A percentile compares a stretch with the other conserved stretches of the same genome.
phyloP scores from a whole-genome alignment of 73 alveolate species.

The Tetrahymena borealis region DNA sequence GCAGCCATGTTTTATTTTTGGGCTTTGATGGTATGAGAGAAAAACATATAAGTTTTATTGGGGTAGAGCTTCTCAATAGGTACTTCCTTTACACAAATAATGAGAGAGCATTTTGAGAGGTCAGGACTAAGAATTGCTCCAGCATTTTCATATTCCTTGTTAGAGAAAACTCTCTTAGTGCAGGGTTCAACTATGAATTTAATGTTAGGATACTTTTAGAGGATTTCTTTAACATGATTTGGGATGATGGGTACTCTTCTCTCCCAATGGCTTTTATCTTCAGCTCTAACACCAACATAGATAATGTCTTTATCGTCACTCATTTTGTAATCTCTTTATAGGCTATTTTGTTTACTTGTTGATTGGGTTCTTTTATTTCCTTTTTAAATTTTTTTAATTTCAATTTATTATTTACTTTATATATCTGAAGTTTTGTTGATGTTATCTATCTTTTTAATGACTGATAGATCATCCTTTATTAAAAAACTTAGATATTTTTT shows the following conservation, averaged over 20 bases:
- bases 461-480: no score
- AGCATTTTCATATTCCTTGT: constrained; percentile 59
- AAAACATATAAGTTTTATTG: constrained; percentile 63
- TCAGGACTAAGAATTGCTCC: constrained; percentile 76
- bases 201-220: constrained; percentile 40
- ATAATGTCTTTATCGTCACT: constrained; percentile 25
- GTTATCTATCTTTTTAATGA: no score
- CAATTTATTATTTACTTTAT: no score
- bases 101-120: constrained; percentile 53
- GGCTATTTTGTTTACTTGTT: neutral
- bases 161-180: constrained; percentile 62
- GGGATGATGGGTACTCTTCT: constrained; percentile 80
- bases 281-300: constrained; percentile 62
- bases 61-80: constrained; percentile 51
- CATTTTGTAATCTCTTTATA: neutral
- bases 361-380: neutral
- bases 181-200: constrained; percentile 74
- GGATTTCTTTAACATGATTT: constrained; percentile 25
- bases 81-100: constrained; percentile 80
- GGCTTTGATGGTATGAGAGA: constrained; percentile 80
- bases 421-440: no score
- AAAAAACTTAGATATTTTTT: no score
- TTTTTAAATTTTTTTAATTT: neutral
- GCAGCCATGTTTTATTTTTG: constrained; percentile 74
- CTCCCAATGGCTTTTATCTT: constrained; percentile 79